Percentiles rank a stretch among this genome's conserved stretches.
These are phyloP conservation scores for Aspergillus olivimuriae DNA, from an alignment of 495 filamentous ascomycete species.

Conservation along the genomic window DNA sequence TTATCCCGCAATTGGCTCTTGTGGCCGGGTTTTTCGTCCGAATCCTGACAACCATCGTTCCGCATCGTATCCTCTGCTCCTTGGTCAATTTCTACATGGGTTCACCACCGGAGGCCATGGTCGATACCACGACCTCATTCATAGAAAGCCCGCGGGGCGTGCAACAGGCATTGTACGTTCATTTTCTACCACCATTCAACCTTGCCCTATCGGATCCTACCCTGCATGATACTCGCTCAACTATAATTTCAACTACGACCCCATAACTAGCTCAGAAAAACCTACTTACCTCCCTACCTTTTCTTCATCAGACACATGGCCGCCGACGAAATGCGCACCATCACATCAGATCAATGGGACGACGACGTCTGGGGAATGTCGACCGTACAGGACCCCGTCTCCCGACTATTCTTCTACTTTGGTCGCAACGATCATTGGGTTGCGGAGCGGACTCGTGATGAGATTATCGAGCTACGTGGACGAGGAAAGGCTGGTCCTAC, in stretches of 20 bases:
- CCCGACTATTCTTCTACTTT: conserved; percentile 74
- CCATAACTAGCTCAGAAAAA: background rate
- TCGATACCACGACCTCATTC: conserved; percentile 55
- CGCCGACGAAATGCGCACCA: conserved; percentile 67
- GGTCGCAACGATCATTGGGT: conserved; percentile 78
- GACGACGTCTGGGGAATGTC: conserved; percentile 69
- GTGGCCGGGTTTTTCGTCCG: conserved; percentile 48
- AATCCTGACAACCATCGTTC: conserved; percentile 39
- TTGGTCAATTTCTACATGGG: conserved; percentile 44
- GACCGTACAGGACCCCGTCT: conserved; percentile 37
- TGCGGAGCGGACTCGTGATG: conserved; percentile 64
- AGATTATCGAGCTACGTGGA: conserved; percentile 55
- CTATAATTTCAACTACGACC: background rate
- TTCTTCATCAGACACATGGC: conserved; percentile 48
- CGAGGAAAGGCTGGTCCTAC: conserved; percentile 45
- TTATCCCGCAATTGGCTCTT: conserved; percentile 49
- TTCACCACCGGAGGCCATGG: conserved; percentile 48
- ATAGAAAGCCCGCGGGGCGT: conserved; percentile 58
- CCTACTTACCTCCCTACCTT: too few species aligned
- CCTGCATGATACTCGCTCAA: background rate
- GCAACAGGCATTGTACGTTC: conserved; percentile 59
- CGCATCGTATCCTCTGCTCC: conserved; percentile 30
- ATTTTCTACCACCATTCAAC: conserved; percentile 1
- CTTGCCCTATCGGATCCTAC: too few species aligned
- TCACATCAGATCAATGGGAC: conserved; percentile 72